These are phyloP conservation scores for Heliosperma pusillum DNA, from an alignment of 148 eudicot genomes.

Conservation along the genomic window DNA sequence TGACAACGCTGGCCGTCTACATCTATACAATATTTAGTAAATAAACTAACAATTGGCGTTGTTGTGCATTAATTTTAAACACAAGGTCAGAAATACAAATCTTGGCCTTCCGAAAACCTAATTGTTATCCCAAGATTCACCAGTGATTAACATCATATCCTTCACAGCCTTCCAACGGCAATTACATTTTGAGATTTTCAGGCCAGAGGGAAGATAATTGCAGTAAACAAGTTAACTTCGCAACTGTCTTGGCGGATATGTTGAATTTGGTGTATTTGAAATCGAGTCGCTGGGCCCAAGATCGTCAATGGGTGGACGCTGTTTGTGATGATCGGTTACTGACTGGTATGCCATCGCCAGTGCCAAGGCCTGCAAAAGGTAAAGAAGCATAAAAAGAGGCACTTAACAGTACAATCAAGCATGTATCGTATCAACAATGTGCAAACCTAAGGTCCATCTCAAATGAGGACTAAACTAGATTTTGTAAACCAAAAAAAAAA, in stretches of 20 bases:
- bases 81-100: background rate
- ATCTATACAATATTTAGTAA: background rate
- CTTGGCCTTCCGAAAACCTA: background rate
- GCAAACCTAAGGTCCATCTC: background rate
- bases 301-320: constrained; percentile 73
- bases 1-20: background rate
- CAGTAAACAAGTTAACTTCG: constrained; percentile 8
- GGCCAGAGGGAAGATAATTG: background rate
- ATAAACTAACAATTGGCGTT: too few species aligned
- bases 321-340: constrained; percentile 69
- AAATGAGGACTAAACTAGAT: background rate
- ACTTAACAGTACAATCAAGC: background rate
- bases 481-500: too few species aligned
- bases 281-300: constrained; percentile 45
- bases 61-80: background rate
- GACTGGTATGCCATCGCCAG: constrained; percentile 77
- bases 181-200: background rate
- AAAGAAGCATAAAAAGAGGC: background rate
- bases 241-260: constrained; percentile 40
- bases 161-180: background rate
- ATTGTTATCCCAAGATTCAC: background rate
- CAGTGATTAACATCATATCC: background rate
- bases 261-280: constrained; percentile 32
- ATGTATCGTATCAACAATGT: background rate
- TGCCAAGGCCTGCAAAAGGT: constrained; percentile 56